These are phyloP conservation scores for Trametes polyzona DNA, from an alignment of 1,284 basidiomycete genomes.

Conservation along the genomic window DNA sequence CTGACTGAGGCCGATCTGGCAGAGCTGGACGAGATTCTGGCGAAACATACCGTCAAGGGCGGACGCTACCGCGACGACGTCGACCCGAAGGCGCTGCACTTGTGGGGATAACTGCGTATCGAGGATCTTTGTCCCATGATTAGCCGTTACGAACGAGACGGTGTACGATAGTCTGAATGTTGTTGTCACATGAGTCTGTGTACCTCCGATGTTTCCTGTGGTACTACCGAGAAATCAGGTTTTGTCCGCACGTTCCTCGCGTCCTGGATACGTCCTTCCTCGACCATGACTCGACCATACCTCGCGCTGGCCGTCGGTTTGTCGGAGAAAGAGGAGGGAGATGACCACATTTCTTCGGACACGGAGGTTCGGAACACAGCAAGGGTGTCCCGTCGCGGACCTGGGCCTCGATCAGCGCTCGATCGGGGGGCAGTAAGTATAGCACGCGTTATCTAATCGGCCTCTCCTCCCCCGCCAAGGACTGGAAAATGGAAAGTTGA, in stretches of 20 bases:
- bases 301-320: constrained; percentile 4
- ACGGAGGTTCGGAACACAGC: constrained; percentile 10
- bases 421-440: not conserved
- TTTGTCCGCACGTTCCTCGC: no score
- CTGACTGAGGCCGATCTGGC: constrained; percentile 45
- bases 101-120: constrained; percentile 30
- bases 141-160: not conserved
- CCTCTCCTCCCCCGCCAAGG: not conserved
- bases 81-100: constrained; percentile 27
- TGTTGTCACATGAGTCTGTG: no score
- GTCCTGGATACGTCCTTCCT: no score
- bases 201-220: not conserved
- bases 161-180: not conserved
- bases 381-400: no score
- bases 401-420: constrained; percentile 8
- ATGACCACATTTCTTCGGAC: not conserved
- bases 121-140: not conserved
- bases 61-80: constrained; percentile 34
- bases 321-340: constrained; percentile 13
- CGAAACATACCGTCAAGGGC: constrained; percentile 36
- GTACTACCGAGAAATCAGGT: not conserved
- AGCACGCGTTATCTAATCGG: constrained; percentile 23
- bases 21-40: constrained; percentile 38
- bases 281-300: no score
- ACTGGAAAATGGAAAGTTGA: constrained; percentile 11